A percentile compares a stretch with the other conserved stretches of the same genome.
Evolutionary conservation across 495 filamentous ascomycete species (phyloP).

Genomic region (Lophiotrema nucula): DNA sequence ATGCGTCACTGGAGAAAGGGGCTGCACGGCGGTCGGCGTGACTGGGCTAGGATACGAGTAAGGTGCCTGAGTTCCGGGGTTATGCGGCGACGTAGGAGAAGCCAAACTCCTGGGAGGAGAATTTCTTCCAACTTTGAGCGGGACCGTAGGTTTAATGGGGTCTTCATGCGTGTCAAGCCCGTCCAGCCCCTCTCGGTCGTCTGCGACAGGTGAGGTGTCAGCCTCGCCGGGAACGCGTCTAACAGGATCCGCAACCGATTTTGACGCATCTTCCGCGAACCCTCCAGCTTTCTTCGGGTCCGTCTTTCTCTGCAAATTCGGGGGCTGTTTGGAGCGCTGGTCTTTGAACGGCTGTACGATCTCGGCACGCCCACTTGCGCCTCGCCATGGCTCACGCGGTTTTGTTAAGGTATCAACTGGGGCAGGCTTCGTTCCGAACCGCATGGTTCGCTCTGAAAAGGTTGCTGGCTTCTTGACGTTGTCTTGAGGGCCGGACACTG

Average conservation of each 20-base stretch:
- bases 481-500: constrained; percentile 33
- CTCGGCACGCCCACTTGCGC: constrained; percentile 49
- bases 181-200: constrained; percentile 10
- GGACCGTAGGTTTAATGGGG: constrained; percentile 40
- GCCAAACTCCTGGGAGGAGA: constrained; percentile 38
- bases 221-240: constrained; percentile 15
- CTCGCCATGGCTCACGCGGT: constrained; percentile 51
- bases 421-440: constrained; percentile 7
- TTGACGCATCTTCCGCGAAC: constrained; percentile 2
- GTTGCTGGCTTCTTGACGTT: constrained; percentile 9
- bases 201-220: constrained; percentile 32
- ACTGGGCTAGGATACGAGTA: constrained; percentile 28
- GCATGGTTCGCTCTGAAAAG: constrained; percentile 11
- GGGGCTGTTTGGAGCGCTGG: background rate
- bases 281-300: constrained; percentile 2
- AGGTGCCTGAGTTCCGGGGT: constrained; percentile 11
- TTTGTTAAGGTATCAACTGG: constrained; percentile 35
- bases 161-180: constrained; percentile 34
- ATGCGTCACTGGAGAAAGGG: background rate
- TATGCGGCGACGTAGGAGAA: constrained; percentile 31
- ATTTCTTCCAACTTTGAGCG: constrained; percentile 41
- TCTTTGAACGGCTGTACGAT: constrained; percentile 42
- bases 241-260: constrained; percentile 21
- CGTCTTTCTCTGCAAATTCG: constrained; percentile 2
- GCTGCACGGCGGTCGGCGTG: constrained; percentile 23